Evolutionary conservation across 108 stramenopile genomes (phyloP).

Genomic region (Fistulifera solaris): DNA sequence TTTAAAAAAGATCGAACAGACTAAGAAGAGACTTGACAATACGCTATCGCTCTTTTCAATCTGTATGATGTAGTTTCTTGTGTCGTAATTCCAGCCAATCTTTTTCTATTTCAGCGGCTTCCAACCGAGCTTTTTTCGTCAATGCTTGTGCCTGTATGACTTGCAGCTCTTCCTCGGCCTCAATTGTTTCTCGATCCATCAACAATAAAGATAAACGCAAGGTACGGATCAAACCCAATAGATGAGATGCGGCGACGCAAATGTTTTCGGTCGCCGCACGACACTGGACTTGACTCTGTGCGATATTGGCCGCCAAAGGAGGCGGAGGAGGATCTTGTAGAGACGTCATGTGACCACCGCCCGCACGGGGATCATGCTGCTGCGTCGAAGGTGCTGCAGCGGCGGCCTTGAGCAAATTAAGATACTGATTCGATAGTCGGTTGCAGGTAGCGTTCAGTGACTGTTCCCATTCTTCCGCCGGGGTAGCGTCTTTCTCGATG

Average conservation of each 20-base stretch:
- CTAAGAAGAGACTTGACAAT: no score
- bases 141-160: slow-evolving; percentile 34
- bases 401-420: slow-evolving; percentile 62
- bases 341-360: slow-evolving; percentile 60
- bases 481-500: slow-evolving; percentile 58
- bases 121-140: slow-evolving; percentile 33
- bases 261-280: slow-evolving; percentile 73
- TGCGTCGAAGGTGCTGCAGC: slow-evolving; percentile 35
- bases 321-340: slow-evolving; percentile 69
- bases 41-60: no score
- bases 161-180: slow-evolving; percentile 65
- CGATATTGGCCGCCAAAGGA: slow-evolving; percentile 57
- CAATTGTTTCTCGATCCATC: slow-evolving; percentile 75
- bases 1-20: no score
- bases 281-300: slow-evolving; percentile 45
- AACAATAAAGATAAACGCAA: slow-evolving; percentile 56
- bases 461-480: slow-evolving; percentile 67
- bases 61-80: slow-evolving; percentile 4
- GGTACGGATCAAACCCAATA: slow-evolving; percentile 75
- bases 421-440: slow-evolving; percentile 73
- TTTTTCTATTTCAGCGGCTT: slow-evolving; percentile 48
- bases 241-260: slow-evolving; percentile 58
- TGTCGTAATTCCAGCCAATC: slow-evolving; percentile 51
- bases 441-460: slow-evolving; percentile 77
- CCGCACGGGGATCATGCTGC: slow-evolving; percentile 29